Evolutionary conservation across 2,329 filamentous ascomycete genomes (phyloP).

Genomic region (Alternaria rosae): DNA sequence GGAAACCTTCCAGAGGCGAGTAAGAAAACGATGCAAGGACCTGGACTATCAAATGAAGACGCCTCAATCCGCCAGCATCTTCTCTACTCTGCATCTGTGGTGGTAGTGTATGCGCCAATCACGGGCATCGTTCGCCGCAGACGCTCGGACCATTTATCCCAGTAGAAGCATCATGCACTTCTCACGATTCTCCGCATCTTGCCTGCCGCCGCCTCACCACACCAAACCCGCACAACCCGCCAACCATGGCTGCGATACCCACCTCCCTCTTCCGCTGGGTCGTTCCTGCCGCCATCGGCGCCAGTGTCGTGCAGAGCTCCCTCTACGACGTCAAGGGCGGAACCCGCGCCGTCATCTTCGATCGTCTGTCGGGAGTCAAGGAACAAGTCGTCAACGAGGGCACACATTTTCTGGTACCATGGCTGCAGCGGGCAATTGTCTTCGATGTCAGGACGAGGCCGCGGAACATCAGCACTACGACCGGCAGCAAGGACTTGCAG

Average conservation of each 20-base stretch:
- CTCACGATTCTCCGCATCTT: constrained; percentile 23
- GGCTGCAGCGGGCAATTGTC: constrained; percentile 92
- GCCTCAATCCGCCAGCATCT: neutral
- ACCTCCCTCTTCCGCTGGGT: constrained; percentile 60
- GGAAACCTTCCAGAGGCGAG: too few relatives aligned
- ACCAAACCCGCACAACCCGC: constrained; percentile 33
- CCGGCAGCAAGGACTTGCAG: constrained; percentile 97
- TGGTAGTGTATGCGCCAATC: constrained; percentile 21
- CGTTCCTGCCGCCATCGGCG: constrained; percentile 74
- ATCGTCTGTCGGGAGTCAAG: constrained; percentile 89
- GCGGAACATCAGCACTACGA: constrained; percentile 95
- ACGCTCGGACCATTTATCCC: constrained; percentile 14
- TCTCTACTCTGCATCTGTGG: neutral
- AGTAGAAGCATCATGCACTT: constrained; percentile 18
- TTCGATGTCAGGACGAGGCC: constrained; percentile 98
- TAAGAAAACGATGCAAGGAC: neutral
- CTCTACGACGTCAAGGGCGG: constrained; percentile 98
- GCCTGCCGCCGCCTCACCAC: constrained; percentile 26
- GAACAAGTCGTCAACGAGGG: constrained; percentile 93
- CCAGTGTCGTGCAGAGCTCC: constrained; percentile 74
- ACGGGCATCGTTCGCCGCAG: constrained; percentile 18
- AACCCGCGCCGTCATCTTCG: constrained; percentile 96
- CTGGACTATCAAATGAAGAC: neutral
- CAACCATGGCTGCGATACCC: constrained; percentile 44
- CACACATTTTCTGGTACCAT: constrained; percentile 94